Evolutionary conservation across 805 yeast genomes (phyloP).

Genomic region (Saturnispora quitensis): DNA sequence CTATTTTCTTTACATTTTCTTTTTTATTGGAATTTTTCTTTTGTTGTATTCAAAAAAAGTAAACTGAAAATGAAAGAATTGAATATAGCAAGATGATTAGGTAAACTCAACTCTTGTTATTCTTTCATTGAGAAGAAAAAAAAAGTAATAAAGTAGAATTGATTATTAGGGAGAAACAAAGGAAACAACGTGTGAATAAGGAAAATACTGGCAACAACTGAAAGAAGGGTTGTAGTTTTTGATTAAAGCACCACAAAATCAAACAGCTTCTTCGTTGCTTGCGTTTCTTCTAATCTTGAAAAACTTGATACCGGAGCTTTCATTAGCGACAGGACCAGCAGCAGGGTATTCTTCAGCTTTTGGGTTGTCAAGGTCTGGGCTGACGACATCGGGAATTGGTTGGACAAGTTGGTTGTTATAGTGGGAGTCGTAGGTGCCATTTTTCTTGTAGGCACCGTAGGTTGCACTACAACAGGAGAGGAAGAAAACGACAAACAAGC

Average conservation of each 20-base stretch:
- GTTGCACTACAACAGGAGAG: conserved; percentile 43
- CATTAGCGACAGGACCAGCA: conserved; percentile 24
- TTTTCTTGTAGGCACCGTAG: conserved; percentile 41
- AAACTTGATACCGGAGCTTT: conserved; percentile 57
- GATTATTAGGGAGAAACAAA: not conserved
- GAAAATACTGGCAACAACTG: not conserved
- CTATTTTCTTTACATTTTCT: not conserved
- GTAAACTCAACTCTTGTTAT: not conserved
- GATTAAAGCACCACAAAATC: not conserved
- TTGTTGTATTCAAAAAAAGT: not conserved
- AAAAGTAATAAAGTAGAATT: not conserved
- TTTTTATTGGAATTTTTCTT: not conserved
- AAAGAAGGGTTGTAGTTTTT: not conserved
- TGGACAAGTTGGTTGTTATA: not conserved
- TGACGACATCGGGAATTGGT: conserved; percentile 1
- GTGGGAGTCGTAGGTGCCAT: conserved; percentile 25
- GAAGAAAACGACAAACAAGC: conserved; percentile 41
- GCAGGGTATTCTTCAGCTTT: conserved; percentile 3
- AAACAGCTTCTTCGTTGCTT: conserved; percentile 31
- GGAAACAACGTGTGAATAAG: not conserved
- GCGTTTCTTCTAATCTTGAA: conserved; percentile 59
- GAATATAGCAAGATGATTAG: no score
- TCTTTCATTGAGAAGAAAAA: not conserved
- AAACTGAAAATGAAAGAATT: not conserved
- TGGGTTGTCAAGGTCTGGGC: conserved; percentile 16